Base-by-base conservation (phyloP, 768 basidiomycete species). In the Mycena maculata region DNA sequence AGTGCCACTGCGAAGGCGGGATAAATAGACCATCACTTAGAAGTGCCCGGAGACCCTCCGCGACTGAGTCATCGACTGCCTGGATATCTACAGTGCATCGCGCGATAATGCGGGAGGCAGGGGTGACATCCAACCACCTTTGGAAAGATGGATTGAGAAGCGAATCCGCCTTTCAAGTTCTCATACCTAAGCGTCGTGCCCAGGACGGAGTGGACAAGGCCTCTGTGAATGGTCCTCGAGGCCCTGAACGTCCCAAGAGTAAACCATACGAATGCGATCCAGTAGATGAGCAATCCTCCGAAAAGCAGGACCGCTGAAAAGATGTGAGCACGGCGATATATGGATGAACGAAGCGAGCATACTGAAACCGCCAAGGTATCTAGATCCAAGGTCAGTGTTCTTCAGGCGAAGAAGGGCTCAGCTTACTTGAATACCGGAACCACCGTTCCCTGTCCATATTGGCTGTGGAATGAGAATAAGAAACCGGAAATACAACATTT, bases 71-170 rank as follows among this genome's bases (percentile, higher is more conserved):
- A 73, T 94, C 92, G 38, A 93, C 81, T 67, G 78, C 73, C 44
- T 86, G 79, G 27, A 92, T 89, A 73, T 92, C 91, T 60, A 89
- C 86, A 2, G 90, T 91, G 74, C 87, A 88, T 52, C 90, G 84
- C 22, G 89, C 80, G 55, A 91, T 86, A 56, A 93, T 86, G 11
- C 91, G 85, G 28, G 82, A 79, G 4, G 78, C 75, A 8, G 84
- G 83, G 3, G 84, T 85, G 28, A 81, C 78, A 67, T 83, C 82
- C 27, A 85, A 80, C 80, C 79, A 90, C 74, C 90, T 86, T 8
- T 45, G 16, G 22, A 49, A 31, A 23, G 20, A 28, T 57, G 36
- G 20, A 49, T 28, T 54, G 13, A 15, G 20, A 22, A n/a, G 33
- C 20, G n/a, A 52, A 47, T 12, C 13, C 18, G 16, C 12, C 45